Conservation (phyloP, 805 yeast genomes). For the Metschnikowia chrysomelidarum region DNA sequence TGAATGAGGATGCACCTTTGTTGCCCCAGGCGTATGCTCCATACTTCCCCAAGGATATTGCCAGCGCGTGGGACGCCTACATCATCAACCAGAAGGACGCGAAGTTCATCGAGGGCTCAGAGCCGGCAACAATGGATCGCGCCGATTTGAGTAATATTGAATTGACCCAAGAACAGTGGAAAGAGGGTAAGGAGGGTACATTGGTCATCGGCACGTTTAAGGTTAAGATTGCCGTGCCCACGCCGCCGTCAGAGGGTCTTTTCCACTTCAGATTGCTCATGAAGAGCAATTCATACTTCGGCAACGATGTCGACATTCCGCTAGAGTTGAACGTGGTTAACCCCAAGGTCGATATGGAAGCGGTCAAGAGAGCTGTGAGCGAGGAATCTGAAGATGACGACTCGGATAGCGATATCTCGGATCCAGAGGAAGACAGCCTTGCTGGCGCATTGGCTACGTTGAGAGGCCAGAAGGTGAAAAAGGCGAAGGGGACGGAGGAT, state of each 20-base stretch:
- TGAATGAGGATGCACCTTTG: conserved; percentile 65
- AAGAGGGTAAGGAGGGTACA: conserved; percentile 40
- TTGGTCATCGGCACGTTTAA: conserved; percentile 66
- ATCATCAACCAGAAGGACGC: conserved; percentile 74
- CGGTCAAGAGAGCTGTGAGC: conserved; percentile 27
- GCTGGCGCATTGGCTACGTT: conserved; percentile 74
- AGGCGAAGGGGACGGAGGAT: conserved; percentile 30
- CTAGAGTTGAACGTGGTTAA: conserved; percentile 67
- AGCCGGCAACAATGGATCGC: conserved; percentile 52
- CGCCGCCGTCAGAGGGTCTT: conserved; percentile 70
- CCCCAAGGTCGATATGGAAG: conserved; percentile 29
- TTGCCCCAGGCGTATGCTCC: conserved; percentile 72
- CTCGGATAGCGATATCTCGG: conserved; percentile 57
- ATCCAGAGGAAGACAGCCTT: conserved; percentile 70
- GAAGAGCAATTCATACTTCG: conserved; percentile 76
- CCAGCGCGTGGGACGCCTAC: conserved; percentile 63
- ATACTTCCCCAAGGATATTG: conserved; percentile 60
- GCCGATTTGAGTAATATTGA: conserved; percentile 55
- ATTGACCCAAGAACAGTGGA: conserved; percentile 52
- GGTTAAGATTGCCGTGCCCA: conserved; percentile 67
- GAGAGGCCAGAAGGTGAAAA: conserved; percentile 59
- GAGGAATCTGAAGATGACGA: conserved; percentile 37
- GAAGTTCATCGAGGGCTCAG: conserved; percentile 62
- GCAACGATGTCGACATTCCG: conserved; percentile 73
- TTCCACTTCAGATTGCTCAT: conserved; percentile 68